phyloP scores from a whole-genome alignment of 345 rosid genomes.

The Combretum micranthum region DNA sequence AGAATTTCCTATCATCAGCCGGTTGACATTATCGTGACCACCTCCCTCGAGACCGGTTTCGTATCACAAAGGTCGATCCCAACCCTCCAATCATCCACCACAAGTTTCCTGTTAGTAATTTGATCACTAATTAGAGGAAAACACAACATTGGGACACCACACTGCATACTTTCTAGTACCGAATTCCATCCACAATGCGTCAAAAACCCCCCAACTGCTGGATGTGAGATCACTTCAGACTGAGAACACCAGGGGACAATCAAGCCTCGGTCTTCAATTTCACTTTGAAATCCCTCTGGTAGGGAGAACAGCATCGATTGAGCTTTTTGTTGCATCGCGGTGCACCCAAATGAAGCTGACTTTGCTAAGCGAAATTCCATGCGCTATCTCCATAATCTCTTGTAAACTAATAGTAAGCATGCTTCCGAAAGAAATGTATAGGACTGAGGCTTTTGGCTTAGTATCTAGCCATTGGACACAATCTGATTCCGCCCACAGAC shows the following conservation, averaged over 20 bases:
- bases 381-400: conserved; percentile 50
- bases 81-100: conserved; percentile 72
- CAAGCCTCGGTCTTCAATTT: conserved; percentile 34
- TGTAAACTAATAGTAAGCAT: conserved; percentile 38
- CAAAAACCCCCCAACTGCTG: conserved; percentile 61
- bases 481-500: conserved; percentile 56
- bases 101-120: conserved; percentile 65
- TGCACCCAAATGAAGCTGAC: conserved; percentile 79
- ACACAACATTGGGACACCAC: conserved; percentile 51
- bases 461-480: conserved; percentile 68
- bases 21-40: no score
- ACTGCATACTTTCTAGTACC: conserved; percentile 52
- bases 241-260: conserved; percentile 80
- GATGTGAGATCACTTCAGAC: conserved; percentile 42
- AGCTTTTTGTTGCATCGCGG: conserved; percentile 60
- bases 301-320: conserved; percentile 38
- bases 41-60: no score
- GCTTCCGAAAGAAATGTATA: conserved; percentile 70
- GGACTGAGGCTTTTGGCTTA: conserved; percentile 50
- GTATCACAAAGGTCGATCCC: conserved; percentile 44
- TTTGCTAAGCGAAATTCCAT: conserved; percentile 41
- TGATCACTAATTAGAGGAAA: conserved; percentile 62
- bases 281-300: conserved; percentile 36
- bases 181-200: conserved; percentile 91
- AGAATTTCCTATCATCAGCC: no score